Evolutionary conservation across 345 rosid genomes (phyloP), one percentile per base, ranked within the genome.

Genomic region (Ceriops decandra): DNA sequence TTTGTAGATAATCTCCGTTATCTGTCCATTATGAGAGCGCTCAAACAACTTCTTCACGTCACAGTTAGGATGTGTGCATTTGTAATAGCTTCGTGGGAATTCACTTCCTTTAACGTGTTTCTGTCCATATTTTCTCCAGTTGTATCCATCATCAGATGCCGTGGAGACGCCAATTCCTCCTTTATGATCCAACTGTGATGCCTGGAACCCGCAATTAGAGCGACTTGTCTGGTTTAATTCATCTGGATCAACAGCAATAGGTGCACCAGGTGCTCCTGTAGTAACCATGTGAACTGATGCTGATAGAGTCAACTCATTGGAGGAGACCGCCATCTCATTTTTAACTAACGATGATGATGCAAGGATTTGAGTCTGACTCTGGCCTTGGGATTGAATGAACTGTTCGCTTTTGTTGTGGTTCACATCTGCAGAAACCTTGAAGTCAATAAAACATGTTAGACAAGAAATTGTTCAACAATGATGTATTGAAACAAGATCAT

Each of bases 91-190:
- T 70, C 99, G 88, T 1, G 98, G 99, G 76, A 91, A 92, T 79
- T 92, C 95, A 81, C 99, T 86, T 80, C 99, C 99, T 75, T 95
- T 95, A 33, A 95, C 99, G 76, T 86, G 97, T 64, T 95, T 95
- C 84, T 95, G 99, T 53, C 99, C 99, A 82, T 95, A 95, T 74
- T 95, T 95, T 69, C 99, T 82, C 98, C 99, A 95, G 85, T 90
- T 90, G 79, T 90, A 95, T 74, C 99, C 99, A 84, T 95, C 99
- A 72, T 90, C 92, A 27, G 96, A 82, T 63, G 85, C 33, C 62
- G 79, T 67, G 3, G 86, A 69, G 32, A 77, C 53, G 5, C 80
- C 81, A 74, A 17, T 70, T 60, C 77, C 81, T 76, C 83, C 93
- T 83, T 78, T 83, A 32, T 82, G 82, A 69, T 91, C 98, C 77